Evolutionary conservation across 78 protist genomes (phyloP).

Genomic region (Chrysochromulina tobinii): DNA sequence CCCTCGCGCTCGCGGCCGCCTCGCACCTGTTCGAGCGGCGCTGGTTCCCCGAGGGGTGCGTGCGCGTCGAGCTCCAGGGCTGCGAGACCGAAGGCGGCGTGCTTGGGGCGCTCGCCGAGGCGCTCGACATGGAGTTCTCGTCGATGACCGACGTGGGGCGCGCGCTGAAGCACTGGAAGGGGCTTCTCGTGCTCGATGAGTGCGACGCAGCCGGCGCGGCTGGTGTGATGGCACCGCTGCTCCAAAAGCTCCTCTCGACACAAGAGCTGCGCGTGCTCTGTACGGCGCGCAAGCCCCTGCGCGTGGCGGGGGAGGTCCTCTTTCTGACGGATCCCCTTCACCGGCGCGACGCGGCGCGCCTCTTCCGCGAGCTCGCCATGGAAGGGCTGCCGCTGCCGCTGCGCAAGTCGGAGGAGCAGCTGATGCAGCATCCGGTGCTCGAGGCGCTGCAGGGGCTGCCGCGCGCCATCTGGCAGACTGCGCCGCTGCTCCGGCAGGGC

Average conservation of each 20-base stretch:
- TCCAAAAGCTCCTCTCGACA: not conserved
- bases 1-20: not conserved
- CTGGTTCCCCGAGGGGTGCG: constrained; percentile 1
- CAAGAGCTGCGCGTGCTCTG: not conserved
- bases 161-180: not conserved
- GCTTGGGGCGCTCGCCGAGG: not conserved
- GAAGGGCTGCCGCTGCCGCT: not conserved
- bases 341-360: not conserved
- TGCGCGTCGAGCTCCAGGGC: not conserved
- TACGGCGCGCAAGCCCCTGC: not conserved
- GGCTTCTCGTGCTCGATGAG: not conserved
- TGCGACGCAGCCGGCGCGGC: not conserved
- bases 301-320: not conserved
- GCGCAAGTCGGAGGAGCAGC: not conserved
- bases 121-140: not conserved
- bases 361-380: not conserved
- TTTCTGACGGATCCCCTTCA: not conserved
- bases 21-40: not conserved
- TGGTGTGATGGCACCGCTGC: too few relatives aligned
- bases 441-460: not conserved
- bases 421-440: not conserved
- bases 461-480: not conserved
- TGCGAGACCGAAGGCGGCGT: not conserved
- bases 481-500: constrained; percentile 18
- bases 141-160: not conserved